Percentiles rank a stretch among this genome's conserved stretches.
Evolutionary conservation across 2,329 filamentous ascomycete species (phyloP).

Genomic region (Penicillium sp.): DNA sequence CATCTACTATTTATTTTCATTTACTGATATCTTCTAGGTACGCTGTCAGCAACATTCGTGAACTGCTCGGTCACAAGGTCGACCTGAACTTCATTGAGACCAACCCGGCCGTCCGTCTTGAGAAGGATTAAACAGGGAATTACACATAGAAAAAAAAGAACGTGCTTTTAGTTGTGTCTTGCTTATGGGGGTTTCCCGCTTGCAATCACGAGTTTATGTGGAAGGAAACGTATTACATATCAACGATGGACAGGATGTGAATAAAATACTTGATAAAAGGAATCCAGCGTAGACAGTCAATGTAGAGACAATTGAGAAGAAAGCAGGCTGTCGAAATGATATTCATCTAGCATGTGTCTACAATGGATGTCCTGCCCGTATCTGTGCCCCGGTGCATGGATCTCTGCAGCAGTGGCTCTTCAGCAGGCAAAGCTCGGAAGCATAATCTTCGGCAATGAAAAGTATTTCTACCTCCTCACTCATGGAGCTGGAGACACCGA

Average conservation of each 20-base stretch:
- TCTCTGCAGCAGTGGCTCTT: conserved; percentile 64
- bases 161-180: conserved; percentile 22
- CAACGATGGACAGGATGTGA: conserved; percentile 22
- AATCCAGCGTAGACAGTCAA: background rate
- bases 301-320: background rate
- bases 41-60: conserved; percentile 83
- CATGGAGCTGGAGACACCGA: conserved; percentile 31
- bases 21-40: conserved; percentile 46
- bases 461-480: conserved; percentile 46
- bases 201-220: conserved; percentile 26
- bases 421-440: conserved; percentile 50
- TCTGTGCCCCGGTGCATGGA: conserved; percentile 63
- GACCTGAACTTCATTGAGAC: conserved; percentile 89
- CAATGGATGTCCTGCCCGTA: conserved; percentile 60
- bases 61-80: conserved; percentile 91
- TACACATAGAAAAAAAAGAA: conserved; percentile 11
- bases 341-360: conserved; percentile 5
- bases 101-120: conserved; percentile 86
- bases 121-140: conserved; percentile 65
- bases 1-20: background rate
- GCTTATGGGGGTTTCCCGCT: conserved; percentile 8
- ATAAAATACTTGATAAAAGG: conserved; percentile 14
- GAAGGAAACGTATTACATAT: conserved; percentile 25
- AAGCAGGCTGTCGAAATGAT: background rate
- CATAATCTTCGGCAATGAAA: conserved; percentile 39